Base-by-base conservation (phyloP, 2,329 filamentous ascomycete species). In the Shiraia sp. region DNA sequence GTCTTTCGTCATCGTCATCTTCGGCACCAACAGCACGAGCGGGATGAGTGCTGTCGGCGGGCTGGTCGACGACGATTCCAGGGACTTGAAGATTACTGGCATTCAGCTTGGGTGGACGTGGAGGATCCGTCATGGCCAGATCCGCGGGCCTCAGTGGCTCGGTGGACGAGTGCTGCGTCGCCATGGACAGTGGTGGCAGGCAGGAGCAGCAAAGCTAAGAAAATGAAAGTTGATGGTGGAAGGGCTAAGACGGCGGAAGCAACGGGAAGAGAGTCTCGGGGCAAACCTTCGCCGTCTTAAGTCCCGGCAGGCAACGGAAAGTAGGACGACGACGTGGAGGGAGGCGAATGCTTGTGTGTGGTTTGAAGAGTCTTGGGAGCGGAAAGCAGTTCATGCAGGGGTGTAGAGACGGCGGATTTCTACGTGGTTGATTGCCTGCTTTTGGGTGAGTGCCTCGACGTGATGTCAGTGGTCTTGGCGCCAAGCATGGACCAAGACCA, bases 91-190 rank as follows among this genome's bases (percentile, higher is more conserved):
- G 57, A 7, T 49, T 44, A 23, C 38, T 36, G 26, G 41, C 38
- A 6, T 47, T 46, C 42, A 13, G 49, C 30, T 28, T 36, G 29
- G 43, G 26, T 15, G 44, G 30, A 14, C 41, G 22, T 29, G 36
- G 27, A 12, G 39, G 40, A 14, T 45, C 44, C 25, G 42, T 39
- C 24, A 15, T 22, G 7, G 42, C 26, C 3, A 57, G 50, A n/a
- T 56, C 44, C 16, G 44, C 37, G 10, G 57, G 45, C 39, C 62
- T 45, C 43, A 66, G 49, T 15, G 57, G 57, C 54, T 67, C 63
- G 10, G 55, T 66, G 5, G 65, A 66, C 2, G 60, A 22, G 28
- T 61, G 58, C 26, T 58, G 47, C 14, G 57, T 51, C 22, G 61
- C 54, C 61, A 65, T 68, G 36, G 23, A 10, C 38, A n/a, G 33